Base-by-base conservation (phyloP, 202 grass and related monocot species). In the Panicum virgatum region DNA sequence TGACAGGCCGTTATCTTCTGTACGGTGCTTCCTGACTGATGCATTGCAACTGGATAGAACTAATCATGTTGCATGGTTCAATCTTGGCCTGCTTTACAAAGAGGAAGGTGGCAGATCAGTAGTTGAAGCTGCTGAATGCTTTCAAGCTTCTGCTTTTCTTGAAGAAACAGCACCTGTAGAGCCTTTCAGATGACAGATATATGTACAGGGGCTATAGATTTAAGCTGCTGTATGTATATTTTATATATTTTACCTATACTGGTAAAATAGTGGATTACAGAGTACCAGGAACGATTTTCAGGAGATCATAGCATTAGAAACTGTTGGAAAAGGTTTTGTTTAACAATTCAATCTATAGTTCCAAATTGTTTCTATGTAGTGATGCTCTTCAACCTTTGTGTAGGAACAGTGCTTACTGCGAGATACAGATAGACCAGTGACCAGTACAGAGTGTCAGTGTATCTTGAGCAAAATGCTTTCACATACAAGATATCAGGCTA, bases 121-220 rank as follows among this genome's bases (percentile, higher is more conserved):
- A 42, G 16, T 73, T 60, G 96, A 96, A 73, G 91, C 96, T 85
- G 85, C 87, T 37, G 96, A 96, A 78, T 99, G 93, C 89, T 99
- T 99, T 86, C 87, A 94, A 85, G 96, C 96, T 87, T 91, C 93
- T 78, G 83, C 83, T 46, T 53, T 94, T 85, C 96, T 99, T 83
- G 93, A 94, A 90, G 96, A 94, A 85, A 99, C 96, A 71, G 75
- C 93, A 87, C 93, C 96, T 75, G 86, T 94, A 73, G 96, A 99
- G 75, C 93, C 96, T 70, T 99, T 99, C 85, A 91, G 89, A 92
- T 99, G 93, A 96, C 70, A 80, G 60, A 37, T 79, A 42, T 72
- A 73, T 87, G 43, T 87, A 73, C 66, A 76, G 19, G 60, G 40
- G 53, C 67, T 83, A 70, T 83, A 78, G 72, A 86, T 90, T 89